phyloP scores from a whole-genome alignment of 495 filamentous ascomycete species.

The Podospora didyma region DNA sequence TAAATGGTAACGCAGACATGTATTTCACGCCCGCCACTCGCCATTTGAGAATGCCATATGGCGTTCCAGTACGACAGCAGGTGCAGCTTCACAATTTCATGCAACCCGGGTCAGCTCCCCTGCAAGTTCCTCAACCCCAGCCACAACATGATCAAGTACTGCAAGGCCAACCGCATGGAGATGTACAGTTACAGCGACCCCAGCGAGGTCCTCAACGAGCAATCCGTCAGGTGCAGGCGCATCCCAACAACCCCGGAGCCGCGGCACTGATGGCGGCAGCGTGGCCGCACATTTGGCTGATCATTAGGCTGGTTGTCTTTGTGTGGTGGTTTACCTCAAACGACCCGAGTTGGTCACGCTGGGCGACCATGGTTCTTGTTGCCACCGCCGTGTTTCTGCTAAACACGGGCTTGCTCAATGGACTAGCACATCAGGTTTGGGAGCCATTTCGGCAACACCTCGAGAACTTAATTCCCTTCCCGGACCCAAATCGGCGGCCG shows the following conservation, averaged over 20 bases:
- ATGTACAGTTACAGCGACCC: neutral
- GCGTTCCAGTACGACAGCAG: neutral
- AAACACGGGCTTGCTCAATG: conserved; percentile 61
- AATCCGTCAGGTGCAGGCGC: conserved; percentile 9
- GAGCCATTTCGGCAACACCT: conserved; percentile 65
- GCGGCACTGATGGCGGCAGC: conserved; percentile 46
- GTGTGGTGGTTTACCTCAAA: conserved; percentile 74
- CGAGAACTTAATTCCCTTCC: conserved; percentile 63
- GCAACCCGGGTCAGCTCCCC: conserved; percentile 1
- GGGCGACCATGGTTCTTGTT: conserved; percentile 57
- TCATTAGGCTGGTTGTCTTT: conserved; percentile 72
- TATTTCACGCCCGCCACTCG: conserved; percentile 37
- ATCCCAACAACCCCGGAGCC: conserved; percentile 40
- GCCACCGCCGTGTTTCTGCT: conserved; percentile 58
- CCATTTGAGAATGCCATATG: neutral
- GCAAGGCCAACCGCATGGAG: neutral
- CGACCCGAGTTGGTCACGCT: conserved; percentile 65
- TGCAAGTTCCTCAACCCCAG: conserved; percentile 10
- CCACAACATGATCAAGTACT: conserved; percentile 13
- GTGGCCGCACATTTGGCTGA: conserved; percentile 66
- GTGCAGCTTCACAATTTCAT: neutral
- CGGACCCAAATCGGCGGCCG: conserved; percentile 25
- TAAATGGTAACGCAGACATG: conserved; percentile 41
- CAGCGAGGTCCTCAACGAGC: neutral
- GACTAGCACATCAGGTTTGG: conserved; percentile 52